These are phyloP conservation scores for Tulasnella sp. DNA, from an alignment of 768 basidiomycete species.

Conservation along the genomic window DNA sequence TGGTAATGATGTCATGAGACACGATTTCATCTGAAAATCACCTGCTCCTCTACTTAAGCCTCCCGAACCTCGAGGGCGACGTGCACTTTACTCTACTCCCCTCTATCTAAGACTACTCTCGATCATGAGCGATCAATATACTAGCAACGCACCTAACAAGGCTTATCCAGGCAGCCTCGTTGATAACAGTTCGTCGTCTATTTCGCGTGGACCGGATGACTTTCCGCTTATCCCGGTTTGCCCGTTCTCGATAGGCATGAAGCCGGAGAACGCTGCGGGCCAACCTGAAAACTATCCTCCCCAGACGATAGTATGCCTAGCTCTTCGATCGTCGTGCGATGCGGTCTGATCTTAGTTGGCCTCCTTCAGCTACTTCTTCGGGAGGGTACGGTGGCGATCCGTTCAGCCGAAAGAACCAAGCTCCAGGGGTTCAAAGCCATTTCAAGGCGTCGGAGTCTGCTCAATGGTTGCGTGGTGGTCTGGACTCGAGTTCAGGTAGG, in stretches of 20 bases:
- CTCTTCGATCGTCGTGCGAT: not conserved
- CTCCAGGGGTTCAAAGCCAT: not conserved
- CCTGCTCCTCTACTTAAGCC: not conserved
- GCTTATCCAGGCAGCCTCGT: not conserved
- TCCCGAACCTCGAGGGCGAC: not conserved
- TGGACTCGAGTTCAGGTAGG: too few relatives aligned
- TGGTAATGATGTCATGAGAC: not conserved
- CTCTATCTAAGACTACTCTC: not conserved
- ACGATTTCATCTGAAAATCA: not conserved
- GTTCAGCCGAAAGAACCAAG: constrained; percentile 8
- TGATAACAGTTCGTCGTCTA: constrained; percentile 3
- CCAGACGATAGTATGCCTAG: constrained; percentile 1
- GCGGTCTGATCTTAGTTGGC: not conserved
- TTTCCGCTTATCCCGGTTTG: not conserved
- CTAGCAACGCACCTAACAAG: not conserved
- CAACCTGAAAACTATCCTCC: not conserved
- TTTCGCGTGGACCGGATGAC: not conserved
- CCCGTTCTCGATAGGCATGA: not conserved
- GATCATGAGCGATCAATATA: constrained; percentile 9
- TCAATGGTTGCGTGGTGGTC: not conserved
- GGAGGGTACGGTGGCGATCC: constrained; percentile 11
- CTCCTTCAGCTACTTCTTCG: not conserved
- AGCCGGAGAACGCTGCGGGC: not conserved
- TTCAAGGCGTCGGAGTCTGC: not conserved
- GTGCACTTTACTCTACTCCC: not conserved